Percentiles rank a stretch among this genome's conserved stretches.
Conservation (phyloP, 2,329 filamentous ascomycete genomes). For the Phoma herbarum region DNA sequence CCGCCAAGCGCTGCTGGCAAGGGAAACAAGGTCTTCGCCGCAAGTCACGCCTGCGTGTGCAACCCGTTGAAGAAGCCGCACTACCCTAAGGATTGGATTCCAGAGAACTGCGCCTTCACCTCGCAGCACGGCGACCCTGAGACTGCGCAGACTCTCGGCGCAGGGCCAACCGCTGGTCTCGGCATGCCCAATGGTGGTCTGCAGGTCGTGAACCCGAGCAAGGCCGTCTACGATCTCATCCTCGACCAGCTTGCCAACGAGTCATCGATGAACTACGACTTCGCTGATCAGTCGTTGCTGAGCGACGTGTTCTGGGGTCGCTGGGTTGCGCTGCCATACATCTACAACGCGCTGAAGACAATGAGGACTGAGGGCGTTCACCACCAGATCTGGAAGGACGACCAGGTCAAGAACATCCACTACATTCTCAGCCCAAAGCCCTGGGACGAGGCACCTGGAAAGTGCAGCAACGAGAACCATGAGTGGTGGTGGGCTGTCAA, state of each 20-base stretch:
- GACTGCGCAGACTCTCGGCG: constrained; percentile 61
- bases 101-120: constrained; percentile 69
- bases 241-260: constrained; percentile 56
- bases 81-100: constrained; percentile 77
- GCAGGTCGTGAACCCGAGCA: constrained; percentile 68
- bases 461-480: constrained; percentile 59
- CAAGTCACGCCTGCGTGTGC: constrained; percentile 84
- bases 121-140: constrained; percentile 63
- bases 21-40: constrained; percentile 77
- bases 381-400: constrained; percentile 67
- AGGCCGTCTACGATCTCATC: constrained; percentile 62
- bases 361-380: constrained; percentile 65
- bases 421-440: constrained; percentile 70
- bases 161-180: constrained; percentile 60
- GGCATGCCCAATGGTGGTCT: constrained; percentile 69
- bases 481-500: constrained; percentile 67
- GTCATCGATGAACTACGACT: constrained; percentile 63
- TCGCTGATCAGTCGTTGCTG: constrained; percentile 67
- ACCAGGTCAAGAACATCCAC: constrained; percentile 69
- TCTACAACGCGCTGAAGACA: constrained; percentile 70
- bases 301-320: constrained; percentile 65
- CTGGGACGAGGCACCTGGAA: constrained; percentile 64
- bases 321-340: constrained; percentile 68
- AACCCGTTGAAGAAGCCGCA: constrained; percentile 81
- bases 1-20: constrained; percentile 59